These are phyloP conservation scores for Neurospora sp. DNA, from an alignment of 495 filamentous ascomycete genomes.

Conservation along the genomic window DNA sequence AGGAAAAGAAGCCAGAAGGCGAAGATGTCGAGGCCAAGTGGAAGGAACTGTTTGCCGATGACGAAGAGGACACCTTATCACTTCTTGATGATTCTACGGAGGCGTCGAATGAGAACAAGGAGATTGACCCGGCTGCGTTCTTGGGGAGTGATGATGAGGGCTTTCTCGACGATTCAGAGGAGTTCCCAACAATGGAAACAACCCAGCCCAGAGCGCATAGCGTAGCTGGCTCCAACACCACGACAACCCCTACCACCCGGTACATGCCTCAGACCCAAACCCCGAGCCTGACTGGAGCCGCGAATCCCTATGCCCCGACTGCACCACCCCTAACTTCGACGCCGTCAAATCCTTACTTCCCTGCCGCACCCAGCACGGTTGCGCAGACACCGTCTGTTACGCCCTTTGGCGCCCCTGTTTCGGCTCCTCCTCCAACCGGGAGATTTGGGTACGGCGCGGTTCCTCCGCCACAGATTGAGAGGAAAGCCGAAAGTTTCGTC, in stretches of 20 bases:
- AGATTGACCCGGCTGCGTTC: slow-evolving; percentile 45
- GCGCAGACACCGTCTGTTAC: slow-evolving; percentile 20
- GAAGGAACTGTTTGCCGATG: slow-evolving; percentile 70
- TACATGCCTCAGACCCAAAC: slow-evolving; percentile 23
- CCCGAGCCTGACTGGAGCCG: neutral
- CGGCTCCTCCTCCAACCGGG: slow-evolving; percentile 33
- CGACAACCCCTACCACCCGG: slow-evolving; percentile 6
- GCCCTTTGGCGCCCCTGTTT: slow-evolving; percentile 23
- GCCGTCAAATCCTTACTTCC: slow-evolving; percentile 27
- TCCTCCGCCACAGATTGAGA: slow-evolving; percentile 32
- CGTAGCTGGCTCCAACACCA: neutral
- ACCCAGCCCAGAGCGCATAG: slow-evolving; percentile 5
- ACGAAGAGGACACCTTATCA: slow-evolving; percentile 65
- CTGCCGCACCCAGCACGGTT: slow-evolving; percentile 11
- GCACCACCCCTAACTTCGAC: slow-evolving; percentile 18
- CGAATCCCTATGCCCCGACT: slow-evolving; percentile 16
- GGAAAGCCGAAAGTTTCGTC: slow-evolving; percentile 68
- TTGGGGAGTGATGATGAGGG: slow-evolving; percentile 66
- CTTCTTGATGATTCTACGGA: slow-evolving; percentile 24
- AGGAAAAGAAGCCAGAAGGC: slow-evolving; percentile 9
- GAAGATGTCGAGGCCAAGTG: slow-evolving; percentile 67
- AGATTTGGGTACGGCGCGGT: slow-evolving; percentile 31
- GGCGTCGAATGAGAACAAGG: slow-evolving; percentile 18
- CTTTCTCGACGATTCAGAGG: slow-evolving; percentile 52
- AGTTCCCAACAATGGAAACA: slow-evolving; percentile 12